Conservation (phyloP, 805 yeast genomes). For the Teunomyces aglyptinius region DNA sequence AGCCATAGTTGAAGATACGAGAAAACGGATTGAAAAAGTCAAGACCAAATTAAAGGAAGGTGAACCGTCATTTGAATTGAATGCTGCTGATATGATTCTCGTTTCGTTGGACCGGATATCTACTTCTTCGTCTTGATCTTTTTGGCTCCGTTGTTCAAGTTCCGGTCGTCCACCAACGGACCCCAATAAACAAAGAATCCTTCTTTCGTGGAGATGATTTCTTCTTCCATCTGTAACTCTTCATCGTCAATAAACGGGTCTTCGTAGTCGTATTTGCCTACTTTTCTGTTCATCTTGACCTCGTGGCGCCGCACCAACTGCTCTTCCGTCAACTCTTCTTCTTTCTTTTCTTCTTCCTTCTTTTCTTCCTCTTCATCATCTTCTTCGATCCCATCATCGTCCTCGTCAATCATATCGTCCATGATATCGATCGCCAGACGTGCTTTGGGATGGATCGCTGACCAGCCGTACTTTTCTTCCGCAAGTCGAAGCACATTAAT, state of each 20-base stretch:
- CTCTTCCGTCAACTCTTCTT: constrained; percentile 33
- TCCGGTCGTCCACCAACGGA: constrained; percentile 63
- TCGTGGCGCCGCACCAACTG: constrained; percentile 46
- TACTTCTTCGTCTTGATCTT: constrained; percentile 30
- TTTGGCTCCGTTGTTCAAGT: constrained; percentile 14
- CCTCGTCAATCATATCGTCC: constrained; percentile 51
- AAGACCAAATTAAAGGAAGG: constrained; percentile 15
- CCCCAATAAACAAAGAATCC: constrained; percentile 97
- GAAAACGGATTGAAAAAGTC: constrained; percentile 13
- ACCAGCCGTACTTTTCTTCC: constrained; percentile 84
- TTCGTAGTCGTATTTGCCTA: constrained; percentile 86
- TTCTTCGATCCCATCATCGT: constrained; percentile 44
- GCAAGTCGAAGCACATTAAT: constrained; percentile 71
- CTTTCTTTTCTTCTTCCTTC: constrained; percentile 25
- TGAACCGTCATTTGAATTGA: constrained; percentile 18
- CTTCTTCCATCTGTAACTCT: constrained; percentile 90
- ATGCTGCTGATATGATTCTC: constrained; percentile 33
- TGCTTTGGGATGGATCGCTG: constrained; percentile 64
- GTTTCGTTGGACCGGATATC: constrained; percentile 35
- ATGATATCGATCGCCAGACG: constrained; percentile 53
- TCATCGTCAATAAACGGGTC: constrained; percentile 98
- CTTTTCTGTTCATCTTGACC: constrained; percentile 59
- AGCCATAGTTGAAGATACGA: constrained; percentile 13
- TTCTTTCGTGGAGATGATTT: constrained; percentile 86
- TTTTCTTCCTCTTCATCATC: constrained; percentile 37